Evolutionary conservation across 345 rosid genomes (phyloP).

Genomic region (Murraya paniculata): DNA sequence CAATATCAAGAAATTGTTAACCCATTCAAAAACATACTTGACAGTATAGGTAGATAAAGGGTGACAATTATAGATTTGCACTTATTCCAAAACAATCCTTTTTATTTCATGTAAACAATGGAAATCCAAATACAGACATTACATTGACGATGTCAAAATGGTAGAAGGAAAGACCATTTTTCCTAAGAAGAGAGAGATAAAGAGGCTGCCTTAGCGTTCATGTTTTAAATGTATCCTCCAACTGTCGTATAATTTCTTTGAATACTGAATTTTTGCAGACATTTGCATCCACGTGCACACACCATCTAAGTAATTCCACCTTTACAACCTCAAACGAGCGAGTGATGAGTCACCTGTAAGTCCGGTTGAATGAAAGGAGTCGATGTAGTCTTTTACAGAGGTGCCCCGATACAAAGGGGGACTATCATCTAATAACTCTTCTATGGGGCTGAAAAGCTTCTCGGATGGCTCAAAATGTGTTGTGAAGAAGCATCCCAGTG

Average conservation of each 20-base stretch:
- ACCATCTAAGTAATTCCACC: background rate
- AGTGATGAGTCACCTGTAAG: slow-evolving; percentile 2
- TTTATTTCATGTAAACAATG: background rate
- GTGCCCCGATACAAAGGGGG: slow-evolving; percentile 26
- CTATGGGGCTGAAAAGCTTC: slow-evolving; percentile 19
- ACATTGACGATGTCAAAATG: background rate
- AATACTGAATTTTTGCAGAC: background rate
- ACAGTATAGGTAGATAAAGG: background rate
- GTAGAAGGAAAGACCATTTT: background rate
- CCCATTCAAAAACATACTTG: background rate
- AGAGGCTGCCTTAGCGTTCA: background rate
- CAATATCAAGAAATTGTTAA: background rate
- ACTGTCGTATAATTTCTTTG: background rate
- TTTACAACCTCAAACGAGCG: background rate
- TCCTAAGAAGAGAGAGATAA: background rate
- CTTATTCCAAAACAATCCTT: background rate
- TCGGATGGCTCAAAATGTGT: background rate
- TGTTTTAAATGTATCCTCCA: background rate
- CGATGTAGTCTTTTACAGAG: slow-evolving; percentile 1
- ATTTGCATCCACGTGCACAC: background rate
- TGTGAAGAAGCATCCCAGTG: slow-evolving; percentile 24
- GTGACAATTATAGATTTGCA: background rate
- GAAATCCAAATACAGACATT: background rate
- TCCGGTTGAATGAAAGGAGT: background rate
- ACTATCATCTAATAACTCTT: slow-evolving; percentile 10